phyloP scores from a whole-genome alignment of 208 protist species.

The Crithidia expoeki region DNA sequence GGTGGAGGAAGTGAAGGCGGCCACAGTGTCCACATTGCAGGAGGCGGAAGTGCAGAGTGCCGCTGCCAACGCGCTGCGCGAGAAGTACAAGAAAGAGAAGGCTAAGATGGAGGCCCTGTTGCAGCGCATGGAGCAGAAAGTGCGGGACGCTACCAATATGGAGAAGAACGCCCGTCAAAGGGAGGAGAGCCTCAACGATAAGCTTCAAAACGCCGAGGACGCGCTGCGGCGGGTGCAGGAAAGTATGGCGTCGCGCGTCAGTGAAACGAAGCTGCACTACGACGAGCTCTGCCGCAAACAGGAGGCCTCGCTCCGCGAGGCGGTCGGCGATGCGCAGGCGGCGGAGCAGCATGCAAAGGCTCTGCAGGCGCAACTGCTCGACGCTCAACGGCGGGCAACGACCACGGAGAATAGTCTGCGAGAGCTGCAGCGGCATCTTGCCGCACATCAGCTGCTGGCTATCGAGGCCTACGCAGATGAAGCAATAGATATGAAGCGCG shows the following conservation, averaged over 20 bases:
- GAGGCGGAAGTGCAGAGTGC: conserved; percentile 40
- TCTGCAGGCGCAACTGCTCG: conserved; percentile 33
- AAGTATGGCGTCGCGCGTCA: conserved; percentile 22
- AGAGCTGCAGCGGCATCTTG: conserved; percentile 33
- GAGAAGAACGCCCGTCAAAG: conserved; percentile 49
- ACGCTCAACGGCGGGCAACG: conserved; percentile 30
- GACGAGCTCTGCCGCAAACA: conserved; percentile 40
- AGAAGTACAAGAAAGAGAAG: conserved; percentile 66
- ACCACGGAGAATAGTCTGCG: conserved; percentile 20
- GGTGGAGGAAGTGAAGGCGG: conserved; percentile 39
- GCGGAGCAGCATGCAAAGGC: conserved; percentile 27
- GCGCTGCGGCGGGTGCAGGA: conserved; percentile 40
- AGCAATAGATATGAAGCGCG: conserved; percentile 37
- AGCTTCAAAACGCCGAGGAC: conserved; percentile 36
- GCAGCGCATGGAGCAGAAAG: conserved; percentile 51
- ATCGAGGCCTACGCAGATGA: conserved; percentile 40
- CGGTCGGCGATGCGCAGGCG: conserved; percentile 29
- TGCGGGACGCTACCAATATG: conserved; percentile 30
- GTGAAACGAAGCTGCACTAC: conserved; percentile 33
- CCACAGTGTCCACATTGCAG: conserved; percentile 30
- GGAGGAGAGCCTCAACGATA: conserved; percentile 27
- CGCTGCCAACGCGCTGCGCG: conserved; percentile 45
- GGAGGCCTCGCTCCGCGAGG: conserved; percentile 34
- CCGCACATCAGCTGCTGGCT: conserved; percentile 4
- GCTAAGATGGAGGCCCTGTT: conserved; percentile 61